Base-by-base conservation (phyloP, 192 early-diverging fungal species). In the Funneliformis geosporum region DNA sequence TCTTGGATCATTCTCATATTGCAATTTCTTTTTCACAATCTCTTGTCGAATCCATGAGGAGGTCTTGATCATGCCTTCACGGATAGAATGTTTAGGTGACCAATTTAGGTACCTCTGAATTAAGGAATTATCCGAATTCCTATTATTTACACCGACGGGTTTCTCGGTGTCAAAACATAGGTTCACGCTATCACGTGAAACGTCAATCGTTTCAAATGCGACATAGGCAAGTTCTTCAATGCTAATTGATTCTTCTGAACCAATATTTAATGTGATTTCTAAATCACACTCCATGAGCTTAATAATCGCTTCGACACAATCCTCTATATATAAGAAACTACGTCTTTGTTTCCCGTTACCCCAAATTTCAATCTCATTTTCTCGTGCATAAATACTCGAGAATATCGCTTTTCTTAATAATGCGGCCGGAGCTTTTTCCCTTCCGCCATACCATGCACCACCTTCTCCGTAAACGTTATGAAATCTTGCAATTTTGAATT, bases 281-380 rank as follows among this genome's bases (percentile, higher is more conserved):
- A 40, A 42, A 42, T 69, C 40, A 21, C 38, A n/a, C n/a, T 69
- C 40, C 67, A 69, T 69, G 8, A 69, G n/a, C 43, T 69, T 69
- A n/a, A 38, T 44, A 1, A 21, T 9, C 0, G 67, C 67, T n/a
- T 69, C n/a, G 18, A 69, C 38, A 21, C 67, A 69, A 69, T 69
- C 67, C 3, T 43, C 40, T n/a, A 69, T 69, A 69, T 69, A 69
- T 0, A 69, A 42, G 42, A 69, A 69, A 69, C 38, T 42, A 21
- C 67, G 67, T 39, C 8, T 33, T 40, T 69, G 67, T n/a, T 69
- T 16, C 6, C 67, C 67, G 8, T 6, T n/a, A 42, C 67, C 67
- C 33, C 33, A 69, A 40, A 69, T 69, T 69, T 69, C 67, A n/a
- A 69, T 69, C 21, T 18, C 12, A 42, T 69, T 10, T 28, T n/a